phyloP scores from a whole-genome alignment of 1,139 yeast species.

The Blastobotrys proliferans region DNA sequence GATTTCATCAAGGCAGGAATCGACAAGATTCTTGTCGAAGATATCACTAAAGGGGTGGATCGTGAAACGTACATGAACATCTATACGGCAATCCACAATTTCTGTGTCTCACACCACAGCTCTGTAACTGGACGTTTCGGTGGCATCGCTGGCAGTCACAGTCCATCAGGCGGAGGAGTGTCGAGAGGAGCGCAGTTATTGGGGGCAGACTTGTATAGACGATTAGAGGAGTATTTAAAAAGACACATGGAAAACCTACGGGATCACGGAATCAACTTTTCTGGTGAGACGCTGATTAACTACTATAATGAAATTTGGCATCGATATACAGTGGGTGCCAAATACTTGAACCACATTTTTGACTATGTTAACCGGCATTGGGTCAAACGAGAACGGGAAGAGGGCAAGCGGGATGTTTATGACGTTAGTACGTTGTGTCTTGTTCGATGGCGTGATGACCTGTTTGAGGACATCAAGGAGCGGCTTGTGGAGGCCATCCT shows the following conservation, averaged over 20 bases:
- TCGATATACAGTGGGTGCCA: slow-evolving; percentile 86
- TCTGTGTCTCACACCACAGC: slow-evolving; percentile 80
- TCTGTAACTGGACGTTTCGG: slow-evolving; percentile 25
- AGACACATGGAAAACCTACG: slow-evolving; percentile 52
- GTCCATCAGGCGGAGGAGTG: slow-evolving; percentile 14
- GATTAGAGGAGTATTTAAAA: slow-evolving; percentile 62
- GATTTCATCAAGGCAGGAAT: slow-evolving; percentile 38
- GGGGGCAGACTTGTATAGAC: slow-evolving; percentile 84
- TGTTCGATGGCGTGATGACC: slow-evolving; percentile 79
- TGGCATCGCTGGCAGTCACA: slow-evolving; percentile 7
- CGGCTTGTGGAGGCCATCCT: slow-evolving; percentile 66
- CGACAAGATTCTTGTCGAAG: slow-evolving; percentile 37
- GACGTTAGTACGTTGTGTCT: slow-evolving; percentile 88
- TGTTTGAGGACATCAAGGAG: slow-evolving; percentile 66
- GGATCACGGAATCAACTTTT: slow-evolving; percentile 19
- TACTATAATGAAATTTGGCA: slow-evolving; percentile 89
- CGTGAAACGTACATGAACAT: slow-evolving; percentile 39
- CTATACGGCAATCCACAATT: slow-evolving; percentile 76
- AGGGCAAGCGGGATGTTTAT: slow-evolving; percentile 85
- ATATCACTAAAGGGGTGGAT: slow-evolving; percentile 36
- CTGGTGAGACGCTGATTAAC: slow-evolving; percentile 66
- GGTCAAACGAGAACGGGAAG: slow-evolving; percentile 95
- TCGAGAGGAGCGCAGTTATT: slow-evolving; percentile 48
- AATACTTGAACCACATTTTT: slow-evolving; percentile 86
- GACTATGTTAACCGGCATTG: slow-evolving; percentile 96